These are phyloP conservation scores for Rhizoclosmatium globosum DNA, from an alignment of 192 early-diverging fungal species.

Conservation along the genomic window DNA sequence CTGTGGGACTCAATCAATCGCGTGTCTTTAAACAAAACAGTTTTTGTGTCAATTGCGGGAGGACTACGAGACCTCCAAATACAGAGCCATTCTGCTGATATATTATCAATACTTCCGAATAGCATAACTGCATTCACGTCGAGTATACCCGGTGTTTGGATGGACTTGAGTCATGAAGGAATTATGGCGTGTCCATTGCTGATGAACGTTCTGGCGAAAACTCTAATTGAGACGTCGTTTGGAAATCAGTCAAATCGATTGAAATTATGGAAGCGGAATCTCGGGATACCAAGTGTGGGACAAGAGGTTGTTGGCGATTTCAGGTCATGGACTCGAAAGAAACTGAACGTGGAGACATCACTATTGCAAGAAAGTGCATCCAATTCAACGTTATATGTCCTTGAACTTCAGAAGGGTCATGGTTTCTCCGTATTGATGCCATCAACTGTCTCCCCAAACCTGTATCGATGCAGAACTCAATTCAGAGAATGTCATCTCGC, in stretches of 20 bases:
- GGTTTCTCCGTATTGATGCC: no score
- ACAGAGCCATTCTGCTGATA: conserved; percentile 77
- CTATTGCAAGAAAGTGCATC: no score
- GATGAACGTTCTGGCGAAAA: conserved; percentile 18
- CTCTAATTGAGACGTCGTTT: background rate
- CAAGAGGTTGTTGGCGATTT: background rate
- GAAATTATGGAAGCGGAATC: background rate
- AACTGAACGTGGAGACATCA: background rate
- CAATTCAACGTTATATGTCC: no score
- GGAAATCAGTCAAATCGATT: background rate
- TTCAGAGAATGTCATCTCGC: no score
- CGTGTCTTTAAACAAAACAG: conserved; percentile 58
- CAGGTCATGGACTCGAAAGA: background rate
- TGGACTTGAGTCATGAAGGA: conserved; percentile 83
- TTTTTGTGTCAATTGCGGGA: conserved; percentile 88
- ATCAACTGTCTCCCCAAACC: no score
- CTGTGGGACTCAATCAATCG: conserved; percentile 75
- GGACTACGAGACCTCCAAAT: conserved; percentile 89
- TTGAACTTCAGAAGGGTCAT: no score
- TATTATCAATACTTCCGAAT: conserved; percentile 68
- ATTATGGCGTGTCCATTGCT: conserved; percentile 93
- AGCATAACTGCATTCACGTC: conserved; percentile 84
- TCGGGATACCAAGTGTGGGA: background rate
- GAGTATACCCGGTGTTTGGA: conserved; percentile 86
- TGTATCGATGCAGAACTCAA: no score